Evolutionary conservation across 352 stramenopile genomes (phyloP), one percentile per base, ranked within the genome.

Genomic region (Phytopythium delawarense): DNA sequence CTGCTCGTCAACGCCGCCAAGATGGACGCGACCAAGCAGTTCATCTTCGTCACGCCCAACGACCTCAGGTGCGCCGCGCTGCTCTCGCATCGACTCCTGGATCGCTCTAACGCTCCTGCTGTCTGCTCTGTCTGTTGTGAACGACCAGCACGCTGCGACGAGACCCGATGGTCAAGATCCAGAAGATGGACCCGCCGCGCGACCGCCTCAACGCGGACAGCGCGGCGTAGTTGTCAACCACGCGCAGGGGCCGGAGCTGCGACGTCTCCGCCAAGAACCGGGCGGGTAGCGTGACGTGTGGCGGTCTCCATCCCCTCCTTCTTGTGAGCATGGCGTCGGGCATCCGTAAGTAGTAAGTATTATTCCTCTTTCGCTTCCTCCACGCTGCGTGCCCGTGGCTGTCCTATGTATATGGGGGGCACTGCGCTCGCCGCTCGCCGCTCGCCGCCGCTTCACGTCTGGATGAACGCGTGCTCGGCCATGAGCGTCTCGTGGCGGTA

Each of bases 1-100:
- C 71, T 96, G 63, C 80, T 99, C n/a, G 89, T 99, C 21, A 64
- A 89, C 12, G 90, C 84, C 0, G 85, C 83, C 21, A 93, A 94
- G 70, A 75, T 78, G 46, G 81, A 91, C 53, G 64, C 65, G 50
- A 78, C 76, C 61, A 94, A 94, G 66, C 85, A 96, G 59, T 96
- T 94, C 66, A 96, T 96, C 62, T 96, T 96, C 57, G 85, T 96
- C 39, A 96, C 87, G 11, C 87, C 87, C 9, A 94, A 96, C 63
- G 85, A 94, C 39, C 75, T 96, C 57, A 96, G 86, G 86, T 92
- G 79, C 55, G 65, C 63, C 5, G 11, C 13, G 9, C 39, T 59
- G 34, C 44, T 61, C 18, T 2, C 64, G 55, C 25, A 25, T 20
- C 11, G 34, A 39, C 1, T 4, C 5, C 11, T 39, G 34, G 7